Evolutionary conservation across 1,284 basidiomycete genomes (phyloP), one percentile per base, ranked within the genome.

Genomic region (Heterobasidion parviporum): DNA sequence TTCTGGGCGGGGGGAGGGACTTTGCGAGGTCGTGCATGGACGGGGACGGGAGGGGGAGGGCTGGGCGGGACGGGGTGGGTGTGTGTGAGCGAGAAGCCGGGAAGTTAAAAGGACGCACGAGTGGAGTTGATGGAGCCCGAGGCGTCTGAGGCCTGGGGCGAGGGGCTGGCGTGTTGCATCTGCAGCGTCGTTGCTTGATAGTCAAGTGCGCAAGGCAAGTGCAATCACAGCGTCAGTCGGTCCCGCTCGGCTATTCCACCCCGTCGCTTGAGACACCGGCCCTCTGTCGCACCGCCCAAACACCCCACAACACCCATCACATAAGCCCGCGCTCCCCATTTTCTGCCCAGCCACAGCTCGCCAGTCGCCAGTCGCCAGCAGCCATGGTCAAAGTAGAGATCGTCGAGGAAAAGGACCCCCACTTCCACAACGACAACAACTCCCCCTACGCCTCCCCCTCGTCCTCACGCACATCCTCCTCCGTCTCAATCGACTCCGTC

Each of bases 361-460:
- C 16, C 41, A 16, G 38, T 44, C 51, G 15, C 10, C 38, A 38
- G 12, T 16, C 36, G 20, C 46, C 52, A 44, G 18, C 52, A 52
- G 34, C 32, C 32, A 60, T 60, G 89, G 89, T 92, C 81, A 90
- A 91, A 65, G 87, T 92, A 62, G 80, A 88, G 72, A 89, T 90
- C 67, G 85, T 90, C 63, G 85, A 88, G 63, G 88, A 89, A 65
- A 85, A 87, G 71, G 84, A 87, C 65, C 68, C 65, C 55, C 65
- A 63, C 54, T 63, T 68, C 53, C 66, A 68, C 52, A 63, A 62
- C 61, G 67, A 68, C 52, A 63, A 62, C 61, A 75, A 72, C 65
- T 87, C 85, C 1, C 87, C 86, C 56, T 91, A 91, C 68, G 75
- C 79, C 35, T 85, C 85, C 52, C 68, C 81, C 48, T 74, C 82